Evolutionary conservation across 257 asterid species (phyloP).

Genomic region (Cruciata laevipes): DNA sequence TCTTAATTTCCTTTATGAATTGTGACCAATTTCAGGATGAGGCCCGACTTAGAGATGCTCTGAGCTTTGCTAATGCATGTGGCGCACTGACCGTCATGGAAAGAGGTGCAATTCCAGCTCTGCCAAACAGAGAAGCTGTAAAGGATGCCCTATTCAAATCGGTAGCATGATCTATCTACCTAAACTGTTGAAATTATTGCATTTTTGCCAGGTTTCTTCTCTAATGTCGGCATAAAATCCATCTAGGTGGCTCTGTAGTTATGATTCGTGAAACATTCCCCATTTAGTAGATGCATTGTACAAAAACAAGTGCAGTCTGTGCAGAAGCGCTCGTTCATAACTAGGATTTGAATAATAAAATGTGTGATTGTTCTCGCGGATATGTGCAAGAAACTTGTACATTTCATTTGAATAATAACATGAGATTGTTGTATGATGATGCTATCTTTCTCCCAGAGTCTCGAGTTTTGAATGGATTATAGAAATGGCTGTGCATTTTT

Average conservation of each 20-base stretch:
- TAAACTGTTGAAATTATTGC: background rate
- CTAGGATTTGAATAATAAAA: background rate
- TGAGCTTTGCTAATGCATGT: slow-evolving; percentile 81
- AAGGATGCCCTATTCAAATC: slow-evolving; percentile 50
- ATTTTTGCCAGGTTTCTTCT: background rate
- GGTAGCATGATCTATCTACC: slow-evolving; percentile 30
- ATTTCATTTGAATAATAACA: background rate
- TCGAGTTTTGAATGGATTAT: background rate
- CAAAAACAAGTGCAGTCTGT: background rate
- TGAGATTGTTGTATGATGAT: background rate
- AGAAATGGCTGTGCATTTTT: background rate
- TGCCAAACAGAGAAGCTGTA: slow-evolving; percentile 69
- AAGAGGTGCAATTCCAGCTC: slow-evolving; percentile 95
- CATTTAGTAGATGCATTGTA: background rate
- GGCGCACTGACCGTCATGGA: slow-evolving; percentile 93
- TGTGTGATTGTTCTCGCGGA: background rate
- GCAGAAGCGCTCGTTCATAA: background rate
- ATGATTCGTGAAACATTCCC: background rate
- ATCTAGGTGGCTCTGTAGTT: background rate
- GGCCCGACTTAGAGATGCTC: slow-evolving; percentile 64
- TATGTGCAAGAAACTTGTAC: background rate
- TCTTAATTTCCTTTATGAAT: background rate
- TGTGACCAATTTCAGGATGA: slow-evolving; percentile 40
- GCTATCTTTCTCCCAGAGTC: too few relatives aligned
- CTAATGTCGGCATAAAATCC: background rate